Percentiles rank a stretch among this genome's conserved stretches.
Conservation (phyloP, 2,329 filamentous ascomycete genomes). For the Cladophialophora chaetospira region DNA sequence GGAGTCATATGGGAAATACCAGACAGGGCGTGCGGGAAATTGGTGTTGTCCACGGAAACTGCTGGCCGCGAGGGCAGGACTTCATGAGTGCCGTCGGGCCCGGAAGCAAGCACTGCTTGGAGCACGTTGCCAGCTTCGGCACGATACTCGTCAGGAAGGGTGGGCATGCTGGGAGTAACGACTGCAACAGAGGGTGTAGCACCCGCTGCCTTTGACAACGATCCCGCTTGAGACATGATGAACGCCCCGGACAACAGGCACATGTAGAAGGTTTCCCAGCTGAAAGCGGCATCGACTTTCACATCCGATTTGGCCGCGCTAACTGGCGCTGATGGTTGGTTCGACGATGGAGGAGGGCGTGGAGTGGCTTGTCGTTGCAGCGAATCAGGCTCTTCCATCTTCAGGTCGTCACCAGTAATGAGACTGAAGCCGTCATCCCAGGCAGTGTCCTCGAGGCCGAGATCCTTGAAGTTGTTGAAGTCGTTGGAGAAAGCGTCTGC, state of each 20-base stretch:
- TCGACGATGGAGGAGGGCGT: conserved; percentile 33
- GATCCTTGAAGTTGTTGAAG: conserved; percentile 79
- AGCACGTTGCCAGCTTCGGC: conserved; percentile 51
- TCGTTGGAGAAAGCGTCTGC: conserved; percentile 63
- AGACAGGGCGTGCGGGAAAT: conserved; percentile 13
- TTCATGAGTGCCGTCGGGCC: conserved; percentile 48
- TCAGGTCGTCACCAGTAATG: conserved; percentile 65
- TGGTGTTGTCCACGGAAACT: conserved; percentile 29
- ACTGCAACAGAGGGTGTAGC: conserved; percentile 78
- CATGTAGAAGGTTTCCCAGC: conserved; percentile 77
- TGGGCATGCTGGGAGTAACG: conserved; percentile 66
- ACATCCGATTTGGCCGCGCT: conserved; percentile 18
- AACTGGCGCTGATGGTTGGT: background rate
- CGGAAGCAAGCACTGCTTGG: conserved; percentile 48
- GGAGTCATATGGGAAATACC: conserved; percentile 45
- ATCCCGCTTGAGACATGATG: conserved; percentile 80
- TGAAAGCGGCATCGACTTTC: conserved; percentile 68
- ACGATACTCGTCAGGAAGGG: conserved; percentile 50
- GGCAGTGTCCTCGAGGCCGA: conserved; percentile 74
- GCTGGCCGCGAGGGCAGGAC: conserved; percentile 34
- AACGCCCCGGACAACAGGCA: conserved; percentile 95
- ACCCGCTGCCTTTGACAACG: conserved; percentile 52
- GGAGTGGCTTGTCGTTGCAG: conserved; percentile 45
- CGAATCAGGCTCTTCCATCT: conserved; percentile 59
- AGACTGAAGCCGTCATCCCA: conserved; percentile 85